phyloP scores from a whole-genome alignment of 106 monocot genomes.

The Acorus calamus region DNA sequence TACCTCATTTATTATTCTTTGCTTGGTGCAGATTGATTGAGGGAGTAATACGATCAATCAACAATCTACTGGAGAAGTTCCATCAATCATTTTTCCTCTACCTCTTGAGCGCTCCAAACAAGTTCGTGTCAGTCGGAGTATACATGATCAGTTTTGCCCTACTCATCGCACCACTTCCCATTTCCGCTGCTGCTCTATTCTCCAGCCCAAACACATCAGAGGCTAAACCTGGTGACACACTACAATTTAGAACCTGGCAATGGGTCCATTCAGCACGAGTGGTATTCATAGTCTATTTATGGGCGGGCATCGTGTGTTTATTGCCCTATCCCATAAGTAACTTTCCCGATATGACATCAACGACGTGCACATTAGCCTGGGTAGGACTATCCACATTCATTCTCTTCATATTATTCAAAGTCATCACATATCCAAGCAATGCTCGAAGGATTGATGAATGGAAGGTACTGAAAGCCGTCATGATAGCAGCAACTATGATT shows the following conservation, averaged over 20 bases:
- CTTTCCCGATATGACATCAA: constrained; percentile 23
- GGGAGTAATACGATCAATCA: constrained; percentile 72
- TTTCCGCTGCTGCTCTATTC: constrained; percentile 68
- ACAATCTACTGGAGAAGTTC: constrained; percentile 94
- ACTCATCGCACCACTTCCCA: constrained; percentile 68
- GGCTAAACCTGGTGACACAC: neutral
- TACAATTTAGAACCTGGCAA: constrained; percentile 36
- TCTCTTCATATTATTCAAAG: constrained; percentile 17
- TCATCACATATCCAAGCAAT: too few species aligned
- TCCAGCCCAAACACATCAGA: neutral
- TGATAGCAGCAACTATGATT: constrained; percentile 34
- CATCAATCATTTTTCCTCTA: constrained; percentile 97
- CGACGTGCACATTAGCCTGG: constrained; percentile 31
- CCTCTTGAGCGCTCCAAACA: constrained; percentile 70
- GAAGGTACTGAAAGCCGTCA: constrained; percentile 55
- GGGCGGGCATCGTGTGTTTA: constrained; percentile 48
- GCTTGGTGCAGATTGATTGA: constrained; percentile 61
- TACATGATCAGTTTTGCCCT: constrained; percentile 90
- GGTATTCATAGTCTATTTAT: constrained; percentile 47
- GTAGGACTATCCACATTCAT: constrained; percentile 27
- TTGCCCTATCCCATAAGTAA: constrained; percentile 51
- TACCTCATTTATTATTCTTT: too few species aligned
- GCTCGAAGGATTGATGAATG: constrained; percentile 19
- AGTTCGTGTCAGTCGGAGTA: constrained; percentile 79
- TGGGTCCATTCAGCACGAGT: constrained; percentile 70